Base-by-base conservation (phyloP, 139 green algal species). In the Asterochloris sp. region DNA sequence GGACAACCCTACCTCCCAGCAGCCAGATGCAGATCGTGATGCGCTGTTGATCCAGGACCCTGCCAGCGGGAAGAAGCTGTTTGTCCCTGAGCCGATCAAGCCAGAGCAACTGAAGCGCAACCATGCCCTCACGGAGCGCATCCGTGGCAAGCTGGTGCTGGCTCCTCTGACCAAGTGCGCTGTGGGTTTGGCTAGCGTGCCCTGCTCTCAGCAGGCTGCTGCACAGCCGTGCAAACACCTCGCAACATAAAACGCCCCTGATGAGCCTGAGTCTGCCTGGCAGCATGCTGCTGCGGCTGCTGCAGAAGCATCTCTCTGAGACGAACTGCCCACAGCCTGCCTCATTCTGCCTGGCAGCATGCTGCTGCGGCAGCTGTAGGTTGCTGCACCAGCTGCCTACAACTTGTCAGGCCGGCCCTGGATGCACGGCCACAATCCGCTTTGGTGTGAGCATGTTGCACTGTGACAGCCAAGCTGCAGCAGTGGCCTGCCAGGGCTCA, bases 91-190 rank as follows among this genome's bases (percentile, higher is more conserved):
- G 38, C 38, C 38, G 6, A 54, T 54, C 38, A 54, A 6, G 6
- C 38, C 38, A 54, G 38, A 54, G 38, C 68, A 91, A 24, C 68
- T 83, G 27, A 23, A 79, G 16, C 69, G 64, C 23, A 92, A 93
- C 62, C 74, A 66, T 0, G 84, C 78, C 11, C 83, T 94, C 19
- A 82, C 84, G 0, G 62, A 87, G 27, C 73, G 62, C 6, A 79
- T 93, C 6, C 47, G 83, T 0, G 91, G 89, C 26, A 85, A 93
- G 69, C 83, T 94, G 0, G 89, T 95, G 2, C 87, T 95, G 27
- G 92, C 92, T 12, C 92, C 92, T 0, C 84, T 95, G 8, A 95
- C 92, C 0, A 68, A 74, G 78, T 82, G 69, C 0, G 63, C 26
- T 27, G 9, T 28, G 12, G 16, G 13, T 19, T 15, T 73, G n/a